Evolutionary conservation across 306 rosid genomes (phyloP).

Genomic region (Coriaria nepalensis): DNA sequence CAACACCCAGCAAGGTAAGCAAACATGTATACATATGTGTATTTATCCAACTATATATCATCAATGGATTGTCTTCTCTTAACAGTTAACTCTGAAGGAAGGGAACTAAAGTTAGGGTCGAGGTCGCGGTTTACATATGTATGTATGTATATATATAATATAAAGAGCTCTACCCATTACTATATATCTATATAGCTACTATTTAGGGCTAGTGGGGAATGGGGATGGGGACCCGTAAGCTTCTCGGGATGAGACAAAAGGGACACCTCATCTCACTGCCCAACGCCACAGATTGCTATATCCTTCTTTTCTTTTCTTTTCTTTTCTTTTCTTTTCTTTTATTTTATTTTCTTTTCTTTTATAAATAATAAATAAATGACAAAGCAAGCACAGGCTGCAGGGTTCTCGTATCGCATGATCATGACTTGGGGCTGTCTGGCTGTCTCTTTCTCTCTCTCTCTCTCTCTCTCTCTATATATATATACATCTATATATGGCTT

Average conservation of each 20-base stretch:
- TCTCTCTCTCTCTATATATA: constrained; percentile 21
- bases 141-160: too few relatives aligned
- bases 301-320: too few relatives aligned
- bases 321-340: too few relatives aligned
- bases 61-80: too few relatives aligned
- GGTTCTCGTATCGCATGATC: constrained; percentile 27
- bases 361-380: constrained; percentile 4
- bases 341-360: too few relatives aligned
- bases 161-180: too few relatives aligned
- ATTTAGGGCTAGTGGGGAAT: constrained; percentile 2
- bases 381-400: constrained; percentile 19
- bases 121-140: too few relatives aligned
- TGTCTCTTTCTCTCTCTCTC: constrained; percentile 34
- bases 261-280: constrained; percentile 39
- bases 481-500: constrained; percentile 19
- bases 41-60: too few relatives aligned
- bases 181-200: too few relatives aligned
- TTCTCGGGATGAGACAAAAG: constrained; percentile 44
- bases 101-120: too few relatives aligned
- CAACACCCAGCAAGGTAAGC: neutral
- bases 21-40: too few relatives aligned
- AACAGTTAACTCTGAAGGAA: too few relatives aligned
- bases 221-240: neutral
- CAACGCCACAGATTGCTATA: constrained; percentile 38
- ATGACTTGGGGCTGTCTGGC: constrained; percentile 48